Base-by-base conservation (phyloP, 2,329 filamentous ascomycete genomes). In the Paecilomyces fulvus region DNA sequence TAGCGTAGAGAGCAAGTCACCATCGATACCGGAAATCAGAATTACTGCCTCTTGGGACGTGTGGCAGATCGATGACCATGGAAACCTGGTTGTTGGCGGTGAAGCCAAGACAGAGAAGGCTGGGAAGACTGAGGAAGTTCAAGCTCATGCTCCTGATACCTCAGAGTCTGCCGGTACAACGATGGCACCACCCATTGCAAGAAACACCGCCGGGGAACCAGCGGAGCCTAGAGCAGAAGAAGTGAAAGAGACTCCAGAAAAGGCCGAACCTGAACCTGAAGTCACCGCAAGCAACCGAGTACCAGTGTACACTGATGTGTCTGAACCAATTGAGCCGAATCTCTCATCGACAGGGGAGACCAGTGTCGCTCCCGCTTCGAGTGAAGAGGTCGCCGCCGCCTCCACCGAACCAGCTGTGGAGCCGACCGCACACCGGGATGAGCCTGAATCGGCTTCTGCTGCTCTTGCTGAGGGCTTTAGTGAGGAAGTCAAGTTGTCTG, bases 41-140 rank as follows among this genome's bases (percentile, higher is more conserved):
- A 69, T 75, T 46, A 71, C 72, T 17, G 67, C 68, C 49, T 62
- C 72, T 2, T 74, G 71, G 72, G 71, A 72, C 60, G 64, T 75
- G n/a, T 75, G 72, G 72, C 65, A 71, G 21, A 61, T 75, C 12
- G 61, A 60, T 14, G 63, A 66, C 50, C 66, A 71, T 52, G 73
- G 73, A 20, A 64, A 64, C 25, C 52, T 75, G 57, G 59, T 64
- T 21, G 66, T 74, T 25, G 68, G 69, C 17, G 54, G 56, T 14
- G 59, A 28, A 30, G 4, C 25, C 14, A 21, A 37, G 17, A 30
- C 23, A 37, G 57, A 58, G 1, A 63, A 59, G 11, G 43, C 53
- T 14, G 55, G 59, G 1, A 62, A 65, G 54, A 46, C 58, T 11
- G 58, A 28, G 25, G 25, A 28, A 3, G 25, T 1, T 28, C 25